These are phyloP conservation scores for Alisma plantagoaquatica DNA, from an alignment of 106 monocot species.

Conservation along the genomic window DNA sequence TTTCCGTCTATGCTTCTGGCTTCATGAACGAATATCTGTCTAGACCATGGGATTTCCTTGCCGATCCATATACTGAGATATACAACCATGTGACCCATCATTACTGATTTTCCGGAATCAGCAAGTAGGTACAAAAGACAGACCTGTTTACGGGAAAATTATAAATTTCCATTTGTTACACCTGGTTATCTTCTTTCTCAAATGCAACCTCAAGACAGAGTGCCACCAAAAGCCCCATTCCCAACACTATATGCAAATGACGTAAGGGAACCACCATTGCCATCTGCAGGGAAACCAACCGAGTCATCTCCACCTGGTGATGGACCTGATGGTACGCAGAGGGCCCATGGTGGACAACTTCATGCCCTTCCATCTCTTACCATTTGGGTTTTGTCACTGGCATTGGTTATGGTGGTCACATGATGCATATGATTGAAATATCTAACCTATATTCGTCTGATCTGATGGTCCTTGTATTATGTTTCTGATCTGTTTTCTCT, in stretches of 20 bases:
- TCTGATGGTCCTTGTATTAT: too few species aligned
- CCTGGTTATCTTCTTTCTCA: conserved; percentile 9
- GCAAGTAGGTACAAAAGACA: conserved; percentile 47
- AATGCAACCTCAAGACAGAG: conserved; percentile 1
- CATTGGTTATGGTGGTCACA: too few species aligned
- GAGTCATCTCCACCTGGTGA: too few species aligned
- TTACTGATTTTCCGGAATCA: conserved; percentile 66
- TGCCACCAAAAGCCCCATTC: conserved; percentile 35
- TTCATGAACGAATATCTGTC: conserved; percentile 58
- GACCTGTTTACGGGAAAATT: conserved; percentile 35
- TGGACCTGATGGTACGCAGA: too few species aligned
- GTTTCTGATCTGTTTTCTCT: too few species aligned
- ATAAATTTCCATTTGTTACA: conserved; percentile 27
- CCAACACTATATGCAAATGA: conserved; percentile 30
- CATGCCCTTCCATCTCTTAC: too few species aligned
- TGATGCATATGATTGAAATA: too few species aligned
- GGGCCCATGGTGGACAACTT: too few species aligned
- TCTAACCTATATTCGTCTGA: too few species aligned
- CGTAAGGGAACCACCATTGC: conserved; percentile 53
- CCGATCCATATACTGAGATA: conserved; percentile 57
- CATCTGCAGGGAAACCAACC: conserved; percentile 10
- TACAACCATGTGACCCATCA: conserved; percentile 51
- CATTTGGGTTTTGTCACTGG: too few species aligned
- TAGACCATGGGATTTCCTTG: conserved; percentile 62
- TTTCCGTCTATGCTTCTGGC: conserved; percentile 47